These are phyloP conservation scores for Phymatotrichopsis omnivora DNA, from an alignment of 2,329 filamentous ascomycete genomes.

Conservation along the genomic window DNA sequence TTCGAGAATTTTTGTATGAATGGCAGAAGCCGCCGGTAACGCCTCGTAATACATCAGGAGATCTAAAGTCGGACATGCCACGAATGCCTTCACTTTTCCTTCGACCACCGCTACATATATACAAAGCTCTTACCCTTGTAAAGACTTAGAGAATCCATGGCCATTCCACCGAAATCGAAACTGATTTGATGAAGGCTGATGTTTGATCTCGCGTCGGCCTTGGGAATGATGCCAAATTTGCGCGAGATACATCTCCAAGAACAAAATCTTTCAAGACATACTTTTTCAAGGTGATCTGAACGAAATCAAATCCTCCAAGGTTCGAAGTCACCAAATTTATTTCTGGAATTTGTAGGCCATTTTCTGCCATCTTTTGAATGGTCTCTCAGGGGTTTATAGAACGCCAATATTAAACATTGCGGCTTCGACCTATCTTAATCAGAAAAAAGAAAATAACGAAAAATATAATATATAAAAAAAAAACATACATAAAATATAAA, in stretches of 20 bases:
- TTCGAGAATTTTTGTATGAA: conserved; percentile 51
- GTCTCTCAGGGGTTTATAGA: too few relatives aligned
- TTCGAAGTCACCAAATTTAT: conserved; percentile 45
- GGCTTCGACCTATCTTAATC: too few relatives aligned
- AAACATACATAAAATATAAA: too few relatives aligned
- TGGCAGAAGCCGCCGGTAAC: conserved; percentile 44
- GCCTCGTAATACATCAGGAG: conserved; percentile 57
- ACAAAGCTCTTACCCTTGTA: conserved; percentile 56
- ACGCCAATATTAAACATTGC: too few relatives aligned
- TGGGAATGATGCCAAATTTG: conserved; percentile 56
- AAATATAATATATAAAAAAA: too few relatives aligned
- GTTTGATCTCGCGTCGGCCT: conserved; percentile 46
- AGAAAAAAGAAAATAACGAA: too few relatives aligned
- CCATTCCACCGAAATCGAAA: conserved; percentile 45
- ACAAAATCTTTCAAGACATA: conserved; percentile 60
- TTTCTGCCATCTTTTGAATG: conserved; percentile 45
- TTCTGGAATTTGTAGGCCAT: conserved; percentile 47
- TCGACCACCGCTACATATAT: conserved; percentile 59
- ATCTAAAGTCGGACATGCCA: conserved; percentile 53
- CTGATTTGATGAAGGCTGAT: conserved; percentile 43
- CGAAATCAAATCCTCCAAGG: conserved; percentile 44
- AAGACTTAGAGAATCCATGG: conserved; percentile 63
- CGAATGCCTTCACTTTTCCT: conserved; percentile 55
- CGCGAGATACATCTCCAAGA: conserved; percentile 50
- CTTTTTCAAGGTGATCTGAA: conserved; percentile 37